phyloP scores from a whole-genome alignment of 441 rosid genomes.

The Gossypium schwendimanii region DNA sequence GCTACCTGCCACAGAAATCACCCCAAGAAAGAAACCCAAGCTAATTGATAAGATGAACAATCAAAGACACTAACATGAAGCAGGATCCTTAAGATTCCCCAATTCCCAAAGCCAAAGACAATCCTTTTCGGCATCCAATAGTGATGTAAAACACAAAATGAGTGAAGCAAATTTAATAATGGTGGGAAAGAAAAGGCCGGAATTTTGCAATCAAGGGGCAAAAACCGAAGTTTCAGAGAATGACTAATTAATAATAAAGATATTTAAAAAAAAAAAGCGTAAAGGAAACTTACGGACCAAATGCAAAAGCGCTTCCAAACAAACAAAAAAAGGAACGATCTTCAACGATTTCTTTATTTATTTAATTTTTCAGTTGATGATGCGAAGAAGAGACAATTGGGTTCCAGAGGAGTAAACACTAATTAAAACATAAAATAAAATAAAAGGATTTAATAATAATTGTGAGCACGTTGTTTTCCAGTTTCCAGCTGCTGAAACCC shows the following conservation, averaged over 20 bases:
- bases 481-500: neutral
- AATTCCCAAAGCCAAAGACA: neutral
- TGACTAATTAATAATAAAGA: neutral
- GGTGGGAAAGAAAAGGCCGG: neutral
- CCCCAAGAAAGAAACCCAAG: neutral
- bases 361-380: neutral
- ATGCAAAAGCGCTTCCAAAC: slow-evolving; percentile 2
- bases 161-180: neutral
- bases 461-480: neutral
- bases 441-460: neutral
- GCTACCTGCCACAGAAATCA: neutral
- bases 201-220: neutral
- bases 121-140: neutral
- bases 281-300: neutral
- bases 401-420: slow-evolving; percentile 19
- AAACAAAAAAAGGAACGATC: neutral
- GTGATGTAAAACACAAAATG: neutral
- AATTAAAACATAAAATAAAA: neutral
- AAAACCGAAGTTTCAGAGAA: neutral
- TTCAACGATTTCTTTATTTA: neutral
- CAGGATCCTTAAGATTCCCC: neutral
- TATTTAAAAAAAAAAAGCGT: neutral
- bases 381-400: neutral
- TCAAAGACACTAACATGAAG: neutral
- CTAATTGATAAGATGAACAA: neutral